Base-by-base conservation (phyloP, 768 basidiomycete genomes). In the Lanmaoa rubissima region DNA sequence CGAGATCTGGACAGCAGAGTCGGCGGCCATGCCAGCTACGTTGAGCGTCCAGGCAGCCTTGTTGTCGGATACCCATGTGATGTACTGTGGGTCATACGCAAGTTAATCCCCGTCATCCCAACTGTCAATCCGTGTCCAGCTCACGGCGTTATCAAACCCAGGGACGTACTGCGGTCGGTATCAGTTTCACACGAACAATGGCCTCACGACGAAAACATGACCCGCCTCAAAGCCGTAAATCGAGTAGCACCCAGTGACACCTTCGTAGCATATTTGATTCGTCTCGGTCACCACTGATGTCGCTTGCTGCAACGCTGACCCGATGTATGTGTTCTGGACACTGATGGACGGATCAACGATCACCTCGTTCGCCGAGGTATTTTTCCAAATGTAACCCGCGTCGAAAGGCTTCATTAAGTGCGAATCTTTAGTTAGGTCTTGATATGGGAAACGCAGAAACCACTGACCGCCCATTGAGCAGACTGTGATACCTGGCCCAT, bases 51-150 rank as follows among this genome's bases (percentile, higher is more conserved):
- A 94, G 10, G 86, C 74, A 26, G 79, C 66, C 61, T 83, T 76
- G 68, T 83, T 82, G 62, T 86, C 78, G 54, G 84, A 79, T 55
- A 94, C 76, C 94, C 94, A 96, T 3, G 90, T 82, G 62, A 95
- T 92, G 66, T 94, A 96, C 85, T 87, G 55, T 35, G 38, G 49
- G 21, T 42, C 24, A 16, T 6, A 34, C 19, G 19, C 28, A 50
- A 40, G 26, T 64, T 5, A 58, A 39, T 28, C 35, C 26, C 10
- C 21, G 6, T 40, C 31, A 26, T 32, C 31, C 17, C 34, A 43
- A 19, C 40, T 39, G 6, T 19, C 19, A 35, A 13, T 26, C 35
- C n/a, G 43, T 41, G 21, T 50, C 17, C 12, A 36, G 73, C 83
- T 59, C 63, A 87, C 84, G 31, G 79, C 86, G 36, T 82, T 73